phyloP scores from a whole-genome alignment of 1,139 yeast species.

The Yamadazyma atlantica region DNA sequence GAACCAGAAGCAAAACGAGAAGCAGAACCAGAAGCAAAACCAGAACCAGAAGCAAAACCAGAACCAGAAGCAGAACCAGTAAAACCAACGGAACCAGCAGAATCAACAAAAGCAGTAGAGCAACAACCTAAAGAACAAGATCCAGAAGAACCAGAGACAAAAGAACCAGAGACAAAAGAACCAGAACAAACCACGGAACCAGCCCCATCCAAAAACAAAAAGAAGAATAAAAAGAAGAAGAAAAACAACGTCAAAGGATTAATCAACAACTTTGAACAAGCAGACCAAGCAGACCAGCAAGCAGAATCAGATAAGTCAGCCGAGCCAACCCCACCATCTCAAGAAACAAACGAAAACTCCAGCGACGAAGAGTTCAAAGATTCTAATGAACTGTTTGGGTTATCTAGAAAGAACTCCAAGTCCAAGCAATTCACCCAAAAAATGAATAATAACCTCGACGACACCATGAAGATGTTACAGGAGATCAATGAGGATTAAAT shows the following conservation, averaged over 20 bases:
- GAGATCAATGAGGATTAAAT: conserved; percentile 20
- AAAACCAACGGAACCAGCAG: conserved; percentile 8
- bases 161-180: conserved; percentile 5
- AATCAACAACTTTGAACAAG: conserved; percentile 7
- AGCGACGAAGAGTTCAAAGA: conserved; percentile 12
- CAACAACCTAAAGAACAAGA: background rate
- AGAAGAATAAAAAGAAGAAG: conserved; percentile 2
- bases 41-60: background rate
- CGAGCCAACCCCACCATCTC: too few species aligned
- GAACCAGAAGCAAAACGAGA: conserved; percentile 4
- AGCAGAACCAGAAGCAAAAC: conserved; percentile 2
- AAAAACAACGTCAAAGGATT: conserved; percentile 7
- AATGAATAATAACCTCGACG: conserved; percentile 34
- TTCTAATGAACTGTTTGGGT: conserved; percentile 6
- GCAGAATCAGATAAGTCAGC: conserved; percentile 3
- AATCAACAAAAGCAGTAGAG: conserved; percentile 6
- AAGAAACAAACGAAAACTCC: background rate
- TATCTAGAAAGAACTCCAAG: conserved; percentile 23
- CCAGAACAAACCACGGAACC: conserved; percentile 1
- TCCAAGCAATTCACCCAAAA: conserved; percentile 29
- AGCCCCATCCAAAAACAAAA: conserved; percentile 2
- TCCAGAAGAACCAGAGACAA: conserved; percentile 4
- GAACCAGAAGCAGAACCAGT: conserved; percentile 7
- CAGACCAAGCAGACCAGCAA: too few species aligned
- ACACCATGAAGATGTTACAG: conserved; percentile 41